Percentiles rank a stretch among this genome's conserved stretches.
Conservation (phyloP, 495 filamentous ascomycete genomes). For the Penicillium desertorum region DNA sequence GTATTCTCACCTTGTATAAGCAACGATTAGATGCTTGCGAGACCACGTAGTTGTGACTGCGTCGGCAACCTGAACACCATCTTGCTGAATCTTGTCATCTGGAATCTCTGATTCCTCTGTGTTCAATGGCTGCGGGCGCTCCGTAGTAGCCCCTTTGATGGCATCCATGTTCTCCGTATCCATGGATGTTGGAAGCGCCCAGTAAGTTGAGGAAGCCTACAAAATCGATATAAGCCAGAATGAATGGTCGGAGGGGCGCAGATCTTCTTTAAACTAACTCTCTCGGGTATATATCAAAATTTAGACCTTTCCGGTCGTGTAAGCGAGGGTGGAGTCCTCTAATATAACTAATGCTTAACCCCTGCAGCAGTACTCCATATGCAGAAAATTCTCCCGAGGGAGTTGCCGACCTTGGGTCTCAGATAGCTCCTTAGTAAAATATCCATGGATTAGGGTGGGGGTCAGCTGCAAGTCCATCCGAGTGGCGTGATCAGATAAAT, state of each 20-base stretch:
- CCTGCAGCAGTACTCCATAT: background rate
- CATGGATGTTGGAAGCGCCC: background rate
- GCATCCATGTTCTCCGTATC: background rate
- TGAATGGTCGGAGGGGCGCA: background rate
- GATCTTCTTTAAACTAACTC: background rate
- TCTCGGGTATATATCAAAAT: background rate
- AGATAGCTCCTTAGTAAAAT: too few relatives aligned
- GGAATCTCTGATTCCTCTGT: background rate
- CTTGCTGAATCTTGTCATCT: conserved; percentile 13
- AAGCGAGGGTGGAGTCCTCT: background rate
- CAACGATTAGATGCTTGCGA: conserved; percentile 21
- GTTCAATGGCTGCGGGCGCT: background rate
- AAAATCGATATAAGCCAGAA: background rate
- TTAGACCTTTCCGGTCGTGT: background rate
- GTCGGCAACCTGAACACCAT: conserved; percentile 31
- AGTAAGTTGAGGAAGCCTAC: background rate
- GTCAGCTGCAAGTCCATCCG: background rate
- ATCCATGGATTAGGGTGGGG: background rate
- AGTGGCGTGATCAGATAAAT: background rate
- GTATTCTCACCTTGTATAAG: conserved; percentile 26
- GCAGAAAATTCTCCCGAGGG: background rate
- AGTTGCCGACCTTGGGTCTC: too few relatives aligned
- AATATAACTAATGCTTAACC: background rate
- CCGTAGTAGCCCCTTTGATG: background rate
- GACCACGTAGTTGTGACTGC: conserved; percentile 29